Percentiles rank a stretch among this genome's conserved stretches.
phyloP scores from a whole-genome alignment of 257 asterid genomes.

The Dorcoceras hygrometricum region DNA sequence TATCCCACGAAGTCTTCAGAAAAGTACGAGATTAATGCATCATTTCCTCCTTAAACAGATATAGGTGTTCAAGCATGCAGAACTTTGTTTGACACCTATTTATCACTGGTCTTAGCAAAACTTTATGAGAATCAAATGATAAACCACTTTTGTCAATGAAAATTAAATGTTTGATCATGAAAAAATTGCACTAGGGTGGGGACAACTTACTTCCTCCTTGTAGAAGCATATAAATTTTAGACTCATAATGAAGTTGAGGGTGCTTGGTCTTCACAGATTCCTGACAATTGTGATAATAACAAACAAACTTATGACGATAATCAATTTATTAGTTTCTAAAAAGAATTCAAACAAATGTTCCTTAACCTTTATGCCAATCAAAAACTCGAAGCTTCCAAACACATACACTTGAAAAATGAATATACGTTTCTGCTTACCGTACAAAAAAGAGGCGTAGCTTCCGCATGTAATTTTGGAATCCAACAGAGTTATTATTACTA shows the following conservation, averaged over 20 bases:
- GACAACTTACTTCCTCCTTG: slow-evolving; percentile 89
- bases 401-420: too few species aligned
- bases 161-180: slow-evolving; percentile 11
- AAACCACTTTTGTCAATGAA: slow-evolving; percentile 11
- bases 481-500: not conserved
- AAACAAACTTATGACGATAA: slow-evolving; percentile 11
- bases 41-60: slow-evolving; percentile 13
- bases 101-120: slow-evolving; percentile 1
- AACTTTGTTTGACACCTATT: not conserved
- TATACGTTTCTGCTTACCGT: not conserved
- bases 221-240: slow-evolving; percentile 81
- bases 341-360: not conserved
- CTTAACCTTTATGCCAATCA: not conserved
- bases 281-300: slow-evolving; percentile 37
- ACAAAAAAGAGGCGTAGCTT: not conserved
- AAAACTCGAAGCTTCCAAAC: not conserved
- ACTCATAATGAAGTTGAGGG: slow-evolving; percentile 95
- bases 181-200: not conserved
- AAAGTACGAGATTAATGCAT: slow-evolving; percentile 1
- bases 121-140: not conserved
- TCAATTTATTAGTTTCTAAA: slow-evolving; percentile 1
- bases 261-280: slow-evolving; percentile 88
- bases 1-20: slow-evolving; percentile 15
- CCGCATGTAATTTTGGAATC: not conserved
- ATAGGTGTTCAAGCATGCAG: not conserved